Evolutionary conservation across 2,329 filamentous ascomycete species (phyloP).

Genomic region (Fonsecaea pugnacius): DNA sequence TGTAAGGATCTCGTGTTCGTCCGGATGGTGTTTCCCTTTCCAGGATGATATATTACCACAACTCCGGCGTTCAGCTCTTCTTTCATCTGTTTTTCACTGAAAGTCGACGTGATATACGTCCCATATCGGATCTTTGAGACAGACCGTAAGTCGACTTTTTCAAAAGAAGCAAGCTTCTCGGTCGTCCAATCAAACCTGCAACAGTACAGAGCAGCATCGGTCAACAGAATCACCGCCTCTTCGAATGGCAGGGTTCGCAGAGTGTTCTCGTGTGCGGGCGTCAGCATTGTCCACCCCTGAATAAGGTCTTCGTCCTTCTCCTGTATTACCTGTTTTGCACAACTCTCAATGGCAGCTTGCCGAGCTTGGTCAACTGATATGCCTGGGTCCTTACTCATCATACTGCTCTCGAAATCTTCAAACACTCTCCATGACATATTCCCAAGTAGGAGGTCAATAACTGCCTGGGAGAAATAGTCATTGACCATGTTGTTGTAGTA

Average conservation of each 20-base stretch:
- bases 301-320: slow-evolving; percentile 83
- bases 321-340: slow-evolving; percentile 81
- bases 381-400: slow-evolving; percentile 91
- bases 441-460: slow-evolving; percentile 91
- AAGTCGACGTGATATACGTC: slow-evolving; percentile 86
- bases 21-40: slow-evolving; percentile 71
- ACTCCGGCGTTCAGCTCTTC: slow-evolving; percentile 82
- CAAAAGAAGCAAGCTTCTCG: slow-evolving; percentile 92
- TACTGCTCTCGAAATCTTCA: slow-evolving; percentile 89
- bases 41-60: slow-evolving; percentile 74
- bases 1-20: slow-evolving; percentile 82
- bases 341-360: slow-evolving; percentile 86
- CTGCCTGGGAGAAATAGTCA: slow-evolving; percentile 94
- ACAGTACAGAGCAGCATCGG: slow-evolving; percentile 81
- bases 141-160: slow-evolving; percentile 77
- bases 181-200: slow-evolving; percentile 94
- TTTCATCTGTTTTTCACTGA: slow-evolving; percentile 77
- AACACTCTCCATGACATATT: slow-evolving; percentile 85
- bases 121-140: slow-evolving; percentile 75
- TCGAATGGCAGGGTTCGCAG: slow-evolving; percentile 75
- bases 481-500: slow-evolving; percentile 89
- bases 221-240: slow-evolving; percentile 85
- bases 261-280: slow-evolving; percentile 72
- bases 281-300: slow-evolving; percentile 85
- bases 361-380: slow-evolving; percentile 83